These are phyloP conservation scores for Claviceps fusiformis DNA, from an alignment of 2,329 filamentous ascomycete species.

Conservation along the genomic window DNA sequence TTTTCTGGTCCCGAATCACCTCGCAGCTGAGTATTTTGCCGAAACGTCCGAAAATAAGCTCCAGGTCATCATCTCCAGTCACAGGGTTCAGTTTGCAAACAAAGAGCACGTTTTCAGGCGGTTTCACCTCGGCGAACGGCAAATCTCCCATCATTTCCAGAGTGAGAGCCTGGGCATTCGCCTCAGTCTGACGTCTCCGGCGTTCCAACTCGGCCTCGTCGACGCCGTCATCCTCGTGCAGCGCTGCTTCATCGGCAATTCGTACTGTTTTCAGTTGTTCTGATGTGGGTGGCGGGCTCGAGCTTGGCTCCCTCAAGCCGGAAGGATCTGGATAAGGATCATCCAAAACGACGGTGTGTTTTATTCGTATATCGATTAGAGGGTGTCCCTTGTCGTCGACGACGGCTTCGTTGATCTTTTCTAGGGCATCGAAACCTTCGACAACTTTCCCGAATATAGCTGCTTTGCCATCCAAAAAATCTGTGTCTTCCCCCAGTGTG, in stretches of 20 bases:
- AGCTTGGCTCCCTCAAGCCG: conserved; percentile 61
- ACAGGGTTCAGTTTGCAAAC: conserved; percentile 98
- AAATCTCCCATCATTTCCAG: conserved; percentile 96
- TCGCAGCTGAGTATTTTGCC: conserved; percentile 92
- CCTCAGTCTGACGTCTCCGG: conserved; percentile 73
- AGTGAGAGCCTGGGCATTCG: conserved; percentile 83
- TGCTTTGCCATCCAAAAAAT: conserved; percentile 86
- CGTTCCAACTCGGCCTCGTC: conserved; percentile 74
- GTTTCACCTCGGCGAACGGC: conserved; percentile 93
- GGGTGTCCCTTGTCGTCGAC: conserved; percentile 76
- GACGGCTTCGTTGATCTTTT: conserved; percentile 86
- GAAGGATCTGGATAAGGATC: conserved; percentile 79
- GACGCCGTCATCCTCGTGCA: conserved; percentile 54
- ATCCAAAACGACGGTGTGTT: conserved; percentile 83
- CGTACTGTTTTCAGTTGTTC: conserved; percentile 83
- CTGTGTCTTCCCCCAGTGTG: conserved; percentile 76
- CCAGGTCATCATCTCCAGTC: conserved; percentile 84
- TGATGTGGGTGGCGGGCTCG: conserved; percentile 68
- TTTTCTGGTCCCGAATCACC: conserved; percentile 86
- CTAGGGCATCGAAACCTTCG: conserved; percentile 85
- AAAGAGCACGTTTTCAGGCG: conserved; percentile 92
- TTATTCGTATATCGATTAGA: conserved; percentile 85
- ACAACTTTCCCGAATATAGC: conserved; percentile 91
- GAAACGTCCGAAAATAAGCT: conserved; percentile 94
- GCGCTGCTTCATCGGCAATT: conserved; percentile 76